These are phyloP conservation scores for Volvariella surrecta DNA, from an alignment of 1,284 basidiomycete genomes.

Conservation along the genomic window DNA sequence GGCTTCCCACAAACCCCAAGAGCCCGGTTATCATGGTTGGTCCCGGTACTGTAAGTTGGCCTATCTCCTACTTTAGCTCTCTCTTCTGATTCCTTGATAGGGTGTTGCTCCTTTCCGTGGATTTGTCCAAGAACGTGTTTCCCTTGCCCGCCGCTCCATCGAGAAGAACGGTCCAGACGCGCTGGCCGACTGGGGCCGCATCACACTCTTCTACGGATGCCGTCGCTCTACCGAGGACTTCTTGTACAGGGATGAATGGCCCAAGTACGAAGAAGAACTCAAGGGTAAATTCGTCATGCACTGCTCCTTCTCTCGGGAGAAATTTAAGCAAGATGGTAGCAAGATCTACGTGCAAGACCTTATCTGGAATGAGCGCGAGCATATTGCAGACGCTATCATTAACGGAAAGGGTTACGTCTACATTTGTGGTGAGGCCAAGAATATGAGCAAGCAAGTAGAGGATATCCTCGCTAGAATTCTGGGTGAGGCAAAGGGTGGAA, in stretches of 20 bases:
- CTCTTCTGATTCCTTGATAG: constrained; percentile 26
- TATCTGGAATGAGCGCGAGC: constrained; percentile 77
- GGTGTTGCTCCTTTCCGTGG: constrained; percentile 98
- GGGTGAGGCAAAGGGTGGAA: constrained; percentile 90
- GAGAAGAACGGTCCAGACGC: constrained; percentile 92
- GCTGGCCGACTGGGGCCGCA: constrained; percentile 90
- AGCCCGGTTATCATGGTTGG: constrained; percentile 99
- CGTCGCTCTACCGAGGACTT: constrained; percentile 84
- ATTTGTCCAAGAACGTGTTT: constrained; percentile 96
- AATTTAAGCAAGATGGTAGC: constrained; percentile 82
- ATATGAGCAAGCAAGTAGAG: constrained; percentile 94
- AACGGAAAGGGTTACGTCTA: constrained; percentile 93
- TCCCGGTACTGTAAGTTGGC: constrained; percentile 80
- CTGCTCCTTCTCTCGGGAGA: constrained; percentile 84
- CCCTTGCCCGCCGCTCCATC: constrained; percentile 85
- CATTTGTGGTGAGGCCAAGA: constrained; percentile 95
- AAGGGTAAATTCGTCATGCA: constrained; percentile 88
- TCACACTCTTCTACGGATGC: constrained; percentile 96
- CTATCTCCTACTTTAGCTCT: constrained; percentile 5
- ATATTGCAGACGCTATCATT: constrained; percentile 82
- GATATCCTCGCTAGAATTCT: constrained; percentile 79
- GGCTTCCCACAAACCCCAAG: constrained; percentile 94
- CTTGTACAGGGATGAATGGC: constrained; percentile 94
- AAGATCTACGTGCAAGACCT: constrained; percentile 99
- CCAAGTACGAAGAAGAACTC: constrained; percentile 78